Percentiles rank a stretch among this genome's conserved stretches.
These are phyloP conservation scores for Asterophora lycoperdoides DNA, from an alignment of 768 basidiomycete species.

Conservation along the genomic window DNA sequence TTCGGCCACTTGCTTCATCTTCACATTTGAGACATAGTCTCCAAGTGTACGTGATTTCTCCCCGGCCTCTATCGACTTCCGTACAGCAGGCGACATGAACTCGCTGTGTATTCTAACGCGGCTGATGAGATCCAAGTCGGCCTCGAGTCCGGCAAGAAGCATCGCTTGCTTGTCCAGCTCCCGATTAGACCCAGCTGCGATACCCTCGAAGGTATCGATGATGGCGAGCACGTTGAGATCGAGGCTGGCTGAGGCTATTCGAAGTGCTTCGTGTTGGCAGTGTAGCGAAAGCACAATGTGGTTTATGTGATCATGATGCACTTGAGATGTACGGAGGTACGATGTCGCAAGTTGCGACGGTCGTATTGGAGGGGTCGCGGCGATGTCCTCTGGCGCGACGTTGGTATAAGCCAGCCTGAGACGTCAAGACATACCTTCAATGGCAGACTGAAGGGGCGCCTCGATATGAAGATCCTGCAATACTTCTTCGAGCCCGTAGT, in stretches of 20 bases:
- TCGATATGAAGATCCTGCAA: slow-evolving; percentile 58
- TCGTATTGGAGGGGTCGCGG: slow-evolving; percentile 69
- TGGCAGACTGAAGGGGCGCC: slow-evolving; percentile 60
- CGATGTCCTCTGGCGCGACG: slow-evolving; percentile 43
- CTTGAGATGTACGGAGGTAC: slow-evolving; percentile 58
- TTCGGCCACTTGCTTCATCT: slow-evolving; percentile 79
- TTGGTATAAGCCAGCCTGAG: neutral
- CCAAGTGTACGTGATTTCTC: slow-evolving; percentile 66
- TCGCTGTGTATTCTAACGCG: slow-evolving; percentile 68
- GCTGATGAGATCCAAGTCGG: slow-evolving; percentile 68
- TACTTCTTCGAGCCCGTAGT: slow-evolving; percentile 62
- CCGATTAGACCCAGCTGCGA: slow-evolving; percentile 48
- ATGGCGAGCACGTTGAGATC: slow-evolving; percentile 72
- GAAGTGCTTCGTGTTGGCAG: slow-evolving; percentile 65
- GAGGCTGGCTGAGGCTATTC: slow-evolving; percentile 67
- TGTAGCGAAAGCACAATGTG: slow-evolving; percentile 49
- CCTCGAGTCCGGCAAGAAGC: slow-evolving; percentile 59
- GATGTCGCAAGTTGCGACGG: slow-evolving; percentile 63
- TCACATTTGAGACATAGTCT: slow-evolving; percentile 74
- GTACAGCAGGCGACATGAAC: slow-evolving; percentile 63
- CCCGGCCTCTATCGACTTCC: slow-evolving; percentile 69
- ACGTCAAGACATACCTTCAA: slow-evolving; percentile 52
- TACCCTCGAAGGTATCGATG: slow-evolving; percentile 62
- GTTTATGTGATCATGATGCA: slow-evolving; percentile 60
- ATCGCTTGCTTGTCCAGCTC: slow-evolving; percentile 66